phyloP scores from a whole-genome alignment of 139 green algal genomes.

The Tetradesmus lagerheimii region DNA sequence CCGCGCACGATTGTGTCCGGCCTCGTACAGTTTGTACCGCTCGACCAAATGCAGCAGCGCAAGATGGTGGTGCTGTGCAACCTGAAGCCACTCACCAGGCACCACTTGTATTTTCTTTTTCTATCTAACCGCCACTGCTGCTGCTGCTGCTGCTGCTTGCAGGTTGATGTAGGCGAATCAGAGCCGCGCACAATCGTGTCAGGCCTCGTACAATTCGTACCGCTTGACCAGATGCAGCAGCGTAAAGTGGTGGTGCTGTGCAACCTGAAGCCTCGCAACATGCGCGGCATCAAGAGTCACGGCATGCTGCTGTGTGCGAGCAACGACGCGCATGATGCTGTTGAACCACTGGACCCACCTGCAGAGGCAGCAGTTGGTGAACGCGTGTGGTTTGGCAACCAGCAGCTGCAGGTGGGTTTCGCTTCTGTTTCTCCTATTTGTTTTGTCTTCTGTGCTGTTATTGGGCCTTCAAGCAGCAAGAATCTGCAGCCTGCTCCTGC shows the following conservation, averaged over 20 bases:
- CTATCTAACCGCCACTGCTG: background rate
- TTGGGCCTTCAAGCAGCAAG: no score
- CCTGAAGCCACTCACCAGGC: background rate
- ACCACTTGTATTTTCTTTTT: background rate
- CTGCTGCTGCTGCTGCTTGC: background rate
- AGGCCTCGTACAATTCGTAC: slow-evolving; percentile 82
- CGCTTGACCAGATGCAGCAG: slow-evolving; percentile 69
- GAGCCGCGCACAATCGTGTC: background rate
- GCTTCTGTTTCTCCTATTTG: background rate
- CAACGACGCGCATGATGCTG: slow-evolving; percentile 78
- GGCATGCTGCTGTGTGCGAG: slow-evolving; percentile 89
- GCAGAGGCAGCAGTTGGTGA: slow-evolving; percentile 76
- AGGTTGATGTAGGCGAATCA: background rate
- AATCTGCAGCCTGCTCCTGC: slow-evolving; percentile 51
- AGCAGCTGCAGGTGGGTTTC: background rate
- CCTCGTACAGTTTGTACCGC: slow-evolving; percentile 56
- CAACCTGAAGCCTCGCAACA: slow-evolving; percentile 88
- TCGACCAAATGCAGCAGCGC: background rate
- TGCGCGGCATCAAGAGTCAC: slow-evolving; percentile 78
- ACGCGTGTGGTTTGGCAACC: slow-evolving; percentile 66
- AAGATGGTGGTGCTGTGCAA: background rate
- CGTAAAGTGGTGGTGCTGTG: slow-evolving; percentile 85
- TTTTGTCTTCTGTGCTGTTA: background rate
- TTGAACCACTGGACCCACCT: slow-evolving; percentile 83
- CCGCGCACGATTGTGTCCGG: slow-evolving; percentile 86